These are phyloP conservation scores for Acorus gramineus DNA, from an alignment of 106 monocot genomes.

Conservation along the genomic window DNA sequence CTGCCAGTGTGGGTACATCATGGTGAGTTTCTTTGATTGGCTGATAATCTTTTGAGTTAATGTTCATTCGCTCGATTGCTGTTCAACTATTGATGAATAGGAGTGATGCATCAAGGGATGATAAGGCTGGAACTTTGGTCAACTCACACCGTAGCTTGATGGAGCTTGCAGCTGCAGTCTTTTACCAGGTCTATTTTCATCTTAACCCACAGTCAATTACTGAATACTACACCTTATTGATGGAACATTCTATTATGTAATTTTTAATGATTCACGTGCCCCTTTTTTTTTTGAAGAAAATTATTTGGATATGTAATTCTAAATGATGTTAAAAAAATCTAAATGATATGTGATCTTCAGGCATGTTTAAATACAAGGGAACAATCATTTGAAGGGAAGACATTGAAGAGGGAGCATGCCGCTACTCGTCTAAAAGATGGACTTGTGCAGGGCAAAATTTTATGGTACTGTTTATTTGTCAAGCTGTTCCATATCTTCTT, in stretches of 20 bases:
- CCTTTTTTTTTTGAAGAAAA: no score
- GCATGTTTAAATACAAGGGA: slow-evolving; percentile 32
- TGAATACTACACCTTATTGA: no score
- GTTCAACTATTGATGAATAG: slow-evolving; percentile 20
- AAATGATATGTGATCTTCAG: slow-evolving; percentile 20
- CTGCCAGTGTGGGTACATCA: slow-evolving; percentile 19
- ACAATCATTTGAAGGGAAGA: slow-evolving; percentile 26
- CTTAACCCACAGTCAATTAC: no score
- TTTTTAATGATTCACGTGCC: no score
- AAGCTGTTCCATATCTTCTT: not conserved
- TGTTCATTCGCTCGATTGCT: slow-evolving; percentile 1
- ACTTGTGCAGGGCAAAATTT: slow-evolving; percentile 45
- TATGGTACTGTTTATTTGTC: slow-evolving; percentile 46
- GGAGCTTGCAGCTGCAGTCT: slow-evolving; percentile 67
- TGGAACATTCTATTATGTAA: no score
- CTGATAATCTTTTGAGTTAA: not conserved
- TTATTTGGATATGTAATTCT: not conserved
- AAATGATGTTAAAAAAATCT: not conserved
- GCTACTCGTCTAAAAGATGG: slow-evolving; percentile 49
- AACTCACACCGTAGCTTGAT: slow-evolving; percentile 38
- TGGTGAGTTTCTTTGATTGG: slow-evolving; percentile 20
- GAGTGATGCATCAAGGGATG: slow-evolving; percentile 57
- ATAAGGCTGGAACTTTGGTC: slow-evolving; percentile 35
- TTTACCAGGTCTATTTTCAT: slow-evolving; percentile 41
- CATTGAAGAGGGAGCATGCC: slow-evolving; percentile 45